Evolutionary conservation across 2,329 filamentous ascomycete genomes (phyloP).

Genomic region (Clarireedia paspali): DNA sequence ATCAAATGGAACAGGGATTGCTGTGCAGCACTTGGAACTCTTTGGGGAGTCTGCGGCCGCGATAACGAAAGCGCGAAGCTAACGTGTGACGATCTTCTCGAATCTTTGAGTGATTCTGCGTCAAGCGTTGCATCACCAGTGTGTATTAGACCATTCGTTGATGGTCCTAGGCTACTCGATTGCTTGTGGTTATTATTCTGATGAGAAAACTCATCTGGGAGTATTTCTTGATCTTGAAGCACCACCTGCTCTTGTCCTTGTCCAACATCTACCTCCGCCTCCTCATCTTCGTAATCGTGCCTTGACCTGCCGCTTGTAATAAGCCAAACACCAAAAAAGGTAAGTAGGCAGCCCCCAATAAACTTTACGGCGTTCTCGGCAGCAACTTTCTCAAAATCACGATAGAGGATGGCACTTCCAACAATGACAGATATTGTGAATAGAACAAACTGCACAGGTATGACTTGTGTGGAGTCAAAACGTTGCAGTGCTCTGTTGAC

Average conservation of each 20-base stretch:
- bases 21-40: constrained; percentile 19
- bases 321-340: constrained; percentile 93
- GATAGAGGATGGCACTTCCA: constrained; percentile 86
- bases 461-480: constrained; percentile 96
- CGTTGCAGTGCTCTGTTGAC: constrained; percentile 84
- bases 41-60: constrained; percentile 18
- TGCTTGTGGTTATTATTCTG: constrained; percentile 11
- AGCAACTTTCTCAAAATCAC: constrained; percentile 84
- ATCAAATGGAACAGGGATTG: constrained; percentile 14
- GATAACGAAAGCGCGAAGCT: constrained; percentile 20
- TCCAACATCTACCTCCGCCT: constrained; percentile 52
- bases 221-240: constrained; percentile 43
- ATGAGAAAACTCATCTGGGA: constrained; percentile 11
- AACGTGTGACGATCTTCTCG: constrained; percentile 23
- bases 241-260: constrained; percentile 58
- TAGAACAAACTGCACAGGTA: constrained; percentile 93
- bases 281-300: constrained; percentile 55
- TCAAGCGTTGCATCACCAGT: constrained; percentile 16
- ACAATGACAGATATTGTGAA: constrained; percentile 95
- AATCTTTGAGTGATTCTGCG: constrained; percentile 8
- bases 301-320: constrained; percentile 77
- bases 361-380: constrained; percentile 72
- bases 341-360: constrained; percentile 80
- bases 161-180: constrained; percentile 10
- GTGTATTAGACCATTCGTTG: constrained; percentile 6